Conservation (phyloP, 768 basidiomycete genomes). For the Basidioascus undulatus region DNA sequence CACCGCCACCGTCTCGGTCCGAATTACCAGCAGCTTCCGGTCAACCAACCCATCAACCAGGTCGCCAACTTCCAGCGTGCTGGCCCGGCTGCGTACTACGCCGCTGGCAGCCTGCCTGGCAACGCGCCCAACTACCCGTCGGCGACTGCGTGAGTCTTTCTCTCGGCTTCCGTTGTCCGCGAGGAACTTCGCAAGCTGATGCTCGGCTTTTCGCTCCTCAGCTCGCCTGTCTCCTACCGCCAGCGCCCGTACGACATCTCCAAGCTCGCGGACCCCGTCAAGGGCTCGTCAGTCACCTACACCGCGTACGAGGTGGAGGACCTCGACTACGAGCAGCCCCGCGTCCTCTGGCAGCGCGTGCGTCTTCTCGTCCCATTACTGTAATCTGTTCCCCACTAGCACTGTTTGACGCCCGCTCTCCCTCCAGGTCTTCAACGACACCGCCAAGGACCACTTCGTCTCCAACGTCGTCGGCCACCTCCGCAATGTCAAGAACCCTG, state of each 20-base stretch:
- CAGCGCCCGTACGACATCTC: constrained; percentile 9
- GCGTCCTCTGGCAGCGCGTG: constrained; percentile 18
- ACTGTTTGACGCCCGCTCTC: too few species aligned
- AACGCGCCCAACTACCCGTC: too few species aligned
- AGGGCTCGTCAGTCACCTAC: constrained; percentile 30
- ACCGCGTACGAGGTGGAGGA: constrained; percentile 48
- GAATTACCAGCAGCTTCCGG: constrained; percentile 46
- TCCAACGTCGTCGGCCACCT: constrained; percentile 22
- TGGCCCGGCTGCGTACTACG: constrained; percentile 28
- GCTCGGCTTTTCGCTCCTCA: too few species aligned
- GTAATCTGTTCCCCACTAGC: too few species aligned
- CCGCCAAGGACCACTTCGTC: constrained; percentile 17
- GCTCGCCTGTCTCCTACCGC: constrained; percentile 14
- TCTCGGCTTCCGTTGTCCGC: too few species aligned
- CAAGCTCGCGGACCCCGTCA: constrained; percentile 50
- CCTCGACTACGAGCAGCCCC: constrained; percentile 21
- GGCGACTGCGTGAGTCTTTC: too few species aligned
- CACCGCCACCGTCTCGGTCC: constrained; percentile 19
- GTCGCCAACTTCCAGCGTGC: constrained; percentile 84
- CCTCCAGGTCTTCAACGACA: constrained; percentile 20
- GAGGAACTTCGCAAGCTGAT: too few species aligned
- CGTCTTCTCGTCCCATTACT: too few species aligned
- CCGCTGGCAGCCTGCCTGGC: too few species aligned
- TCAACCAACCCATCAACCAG: constrained; percentile 46
- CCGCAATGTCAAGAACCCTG: constrained; percentile 11